Evolutionary conservation across 441 rosid genomes (phyloP).

Genomic region (Dalechampia spathulata): DNA sequence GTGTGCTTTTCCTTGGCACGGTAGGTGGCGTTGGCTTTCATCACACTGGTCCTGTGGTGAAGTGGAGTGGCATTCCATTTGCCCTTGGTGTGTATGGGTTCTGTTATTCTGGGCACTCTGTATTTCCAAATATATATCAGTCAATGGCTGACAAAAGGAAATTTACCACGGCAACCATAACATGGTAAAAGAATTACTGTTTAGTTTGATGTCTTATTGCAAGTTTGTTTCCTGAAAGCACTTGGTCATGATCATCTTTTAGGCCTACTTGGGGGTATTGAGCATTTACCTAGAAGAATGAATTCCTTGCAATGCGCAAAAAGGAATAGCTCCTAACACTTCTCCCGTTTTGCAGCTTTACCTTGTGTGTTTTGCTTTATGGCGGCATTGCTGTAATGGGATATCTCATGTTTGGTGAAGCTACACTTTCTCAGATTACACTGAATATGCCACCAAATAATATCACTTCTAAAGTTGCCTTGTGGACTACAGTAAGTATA

Average conservation of each 20-base stretch:
- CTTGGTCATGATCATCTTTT: too few species aligned
- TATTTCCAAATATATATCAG: slow-evolving; percentile 89
- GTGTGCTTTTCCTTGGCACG: slow-evolving; percentile 51
- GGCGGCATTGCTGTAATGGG: slow-evolving; percentile 83
- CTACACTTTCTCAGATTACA: slow-evolving; percentile 75
- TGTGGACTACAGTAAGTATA: slow-evolving; percentile 83
- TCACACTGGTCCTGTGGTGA: slow-evolving; percentile 50
- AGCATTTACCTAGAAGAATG: too few species aligned
- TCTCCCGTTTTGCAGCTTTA: slow-evolving; percentile 44
- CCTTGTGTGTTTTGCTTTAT: slow-evolving; percentile 47
- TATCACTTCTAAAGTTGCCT: slow-evolving; percentile 55
- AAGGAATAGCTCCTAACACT: background rate
- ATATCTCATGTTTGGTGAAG: slow-evolving; percentile 74
- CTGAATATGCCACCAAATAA: slow-evolving; percentile 64
- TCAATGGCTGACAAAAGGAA: slow-evolving; percentile 88
- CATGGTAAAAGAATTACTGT: slow-evolving; percentile 34
- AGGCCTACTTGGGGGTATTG: too few species aligned
- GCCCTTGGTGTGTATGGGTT: slow-evolving; percentile 77
- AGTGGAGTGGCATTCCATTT: slow-evolving; percentile 78
- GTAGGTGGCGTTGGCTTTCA: slow-evolving; percentile 64
- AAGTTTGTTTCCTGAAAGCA: background rate
- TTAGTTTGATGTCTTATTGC: background rate
- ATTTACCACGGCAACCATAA: slow-evolving; percentile 49
- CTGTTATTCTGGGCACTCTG: slow-evolving; percentile 76
- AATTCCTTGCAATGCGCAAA: too few species aligned